Conservation (phyloP, 139 green algal species). For the Coccomyxa sp. region DNA sequence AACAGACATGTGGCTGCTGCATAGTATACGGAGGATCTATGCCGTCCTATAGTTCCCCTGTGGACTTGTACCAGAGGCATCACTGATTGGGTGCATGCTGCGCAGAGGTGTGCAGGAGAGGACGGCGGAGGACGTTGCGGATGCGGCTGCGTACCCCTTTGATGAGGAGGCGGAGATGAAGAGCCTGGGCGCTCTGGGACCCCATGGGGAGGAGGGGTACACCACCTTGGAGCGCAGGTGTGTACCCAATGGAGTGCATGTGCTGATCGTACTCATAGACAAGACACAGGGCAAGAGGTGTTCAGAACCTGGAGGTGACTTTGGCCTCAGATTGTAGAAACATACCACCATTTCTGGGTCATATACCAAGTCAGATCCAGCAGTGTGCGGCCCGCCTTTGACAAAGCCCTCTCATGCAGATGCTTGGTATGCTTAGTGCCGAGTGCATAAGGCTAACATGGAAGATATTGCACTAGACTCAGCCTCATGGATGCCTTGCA, state of each 20-base stretch:
- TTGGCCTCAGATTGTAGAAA: no score
- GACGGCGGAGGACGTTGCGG: constrained; percentile 40
- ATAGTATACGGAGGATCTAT: neutral
- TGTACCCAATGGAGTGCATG: neutral
- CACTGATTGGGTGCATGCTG: neutral
- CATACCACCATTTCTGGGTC: no score
- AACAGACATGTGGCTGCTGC: neutral
- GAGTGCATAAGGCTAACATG: no score
- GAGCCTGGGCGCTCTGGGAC: constrained; percentile 37
- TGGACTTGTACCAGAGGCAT: neutral
- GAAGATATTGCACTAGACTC: no score
- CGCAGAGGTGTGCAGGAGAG: constrained; percentile 30
- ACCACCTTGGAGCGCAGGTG: constrained; percentile 52
- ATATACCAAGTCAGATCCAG: no score
- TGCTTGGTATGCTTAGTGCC: no score
- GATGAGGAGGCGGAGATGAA: constrained; percentile 40
- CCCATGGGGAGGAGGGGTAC: constrained; percentile 54
- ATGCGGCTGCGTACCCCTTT: constrained; percentile 43
- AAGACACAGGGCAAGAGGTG: no score
- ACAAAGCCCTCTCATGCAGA: no score
- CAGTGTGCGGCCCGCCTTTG: no score
- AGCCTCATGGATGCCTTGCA: neutral
- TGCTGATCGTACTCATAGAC: no score
- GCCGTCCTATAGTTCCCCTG: neutral
- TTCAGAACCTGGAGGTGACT: no score